These are phyloP conservation scores for Verticillium klebahnii DNA, from an alignment of 2,329 filamentous ascomycete genomes.

Conservation along the genomic window DNA sequence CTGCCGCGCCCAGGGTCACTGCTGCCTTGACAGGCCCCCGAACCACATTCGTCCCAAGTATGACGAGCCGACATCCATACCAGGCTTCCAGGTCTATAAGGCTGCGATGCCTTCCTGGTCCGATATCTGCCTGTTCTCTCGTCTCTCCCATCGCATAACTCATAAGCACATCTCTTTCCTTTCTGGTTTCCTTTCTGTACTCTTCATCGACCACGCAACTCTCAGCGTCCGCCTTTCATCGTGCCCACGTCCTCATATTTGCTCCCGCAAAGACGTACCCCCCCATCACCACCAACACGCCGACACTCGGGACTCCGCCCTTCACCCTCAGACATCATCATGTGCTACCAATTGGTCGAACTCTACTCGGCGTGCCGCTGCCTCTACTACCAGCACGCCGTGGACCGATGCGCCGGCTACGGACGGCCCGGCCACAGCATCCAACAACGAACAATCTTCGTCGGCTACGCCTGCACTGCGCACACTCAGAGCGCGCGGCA, in stretches of 20 bases:
- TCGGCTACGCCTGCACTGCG: conserved; percentile 71
- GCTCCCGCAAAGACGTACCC: conserved; percentile 4
- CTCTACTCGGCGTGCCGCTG: conserved; percentile 83
- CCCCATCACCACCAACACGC: conserved; percentile 6
- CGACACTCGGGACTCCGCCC: conserved; percentile 6
- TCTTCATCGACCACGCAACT: neutral
- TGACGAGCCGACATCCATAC: conserved; percentile 15
- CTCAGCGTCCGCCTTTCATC: neutral
- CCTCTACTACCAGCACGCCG: conserved; percentile 80
- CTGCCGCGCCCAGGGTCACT: neutral
- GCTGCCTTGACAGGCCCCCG: conserved; percentile 3
- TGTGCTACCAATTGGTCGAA: conserved; percentile 87
- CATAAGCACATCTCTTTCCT: conserved; percentile 16
- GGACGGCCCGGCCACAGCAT: conserved; percentile 68
- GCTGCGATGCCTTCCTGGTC: conserved; percentile 43
- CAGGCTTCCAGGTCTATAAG: conserved; percentile 49
- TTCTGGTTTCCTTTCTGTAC: conserved; percentile 18
- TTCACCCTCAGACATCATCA: conserved; percentile 31
- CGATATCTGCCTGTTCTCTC: conserved; percentile 18
- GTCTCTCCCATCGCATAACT: conserved; percentile 11
- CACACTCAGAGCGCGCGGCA: conserved; percentile 40
- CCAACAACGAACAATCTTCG: conserved; percentile 71
- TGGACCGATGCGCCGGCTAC: conserved; percentile 76
- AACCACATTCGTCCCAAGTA: conserved; percentile 23
- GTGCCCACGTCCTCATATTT: conserved; percentile 3